Conservation (phyloP, 73 alveolate species). For the Blepharisma japonicum region DNA sequence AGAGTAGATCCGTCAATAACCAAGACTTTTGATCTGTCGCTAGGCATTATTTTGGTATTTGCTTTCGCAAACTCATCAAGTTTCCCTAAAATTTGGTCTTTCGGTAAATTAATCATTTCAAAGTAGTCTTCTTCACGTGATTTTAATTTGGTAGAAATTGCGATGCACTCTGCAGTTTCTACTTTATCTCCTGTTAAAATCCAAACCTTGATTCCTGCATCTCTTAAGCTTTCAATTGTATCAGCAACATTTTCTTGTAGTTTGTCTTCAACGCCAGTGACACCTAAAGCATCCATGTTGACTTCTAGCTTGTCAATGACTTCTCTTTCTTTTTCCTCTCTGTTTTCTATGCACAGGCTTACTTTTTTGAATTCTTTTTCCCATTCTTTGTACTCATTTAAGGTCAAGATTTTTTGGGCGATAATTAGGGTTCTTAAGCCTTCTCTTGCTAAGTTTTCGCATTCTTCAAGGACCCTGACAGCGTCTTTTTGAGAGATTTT, state of each 20-base stretch:
- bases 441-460: constrained; percentile 91
- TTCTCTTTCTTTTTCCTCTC: constrained; percentile 62
- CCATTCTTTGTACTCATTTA: constrained; percentile 70
- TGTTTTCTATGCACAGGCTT: constrained; percentile 62
- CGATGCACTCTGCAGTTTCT: constrained; percentile 92
- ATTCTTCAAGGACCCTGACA: constrained; percentile 70
- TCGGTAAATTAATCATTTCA: constrained; percentile 37
- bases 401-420: constrained; percentile 65
- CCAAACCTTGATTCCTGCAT: constrained; percentile 92
- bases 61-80: constrained; percentile 23
- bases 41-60: constrained; percentile 30
- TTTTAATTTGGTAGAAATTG: constrained; percentile 64
- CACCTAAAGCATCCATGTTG: constrained; percentile 87
- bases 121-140: constrained; percentile 42
- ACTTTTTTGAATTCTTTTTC: constrained; percentile 68
- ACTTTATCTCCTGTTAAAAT: constrained; percentile 95
- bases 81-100: constrained; percentile 27
- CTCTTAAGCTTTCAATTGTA: constrained; percentile 75
- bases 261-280: constrained; percentile 93
- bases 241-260: constrained; percentile 81
- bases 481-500: constrained; percentile 69
- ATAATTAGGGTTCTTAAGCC: constrained; percentile 90
- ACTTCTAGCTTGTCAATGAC: constrained; percentile 71
- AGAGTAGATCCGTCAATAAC: constrained; percentile 57
- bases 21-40: constrained; percentile 18